Base-by-base conservation (phyloP, 2,329 filamentous ascomycete species). In the Rachicladosporium sp. region DNA sequence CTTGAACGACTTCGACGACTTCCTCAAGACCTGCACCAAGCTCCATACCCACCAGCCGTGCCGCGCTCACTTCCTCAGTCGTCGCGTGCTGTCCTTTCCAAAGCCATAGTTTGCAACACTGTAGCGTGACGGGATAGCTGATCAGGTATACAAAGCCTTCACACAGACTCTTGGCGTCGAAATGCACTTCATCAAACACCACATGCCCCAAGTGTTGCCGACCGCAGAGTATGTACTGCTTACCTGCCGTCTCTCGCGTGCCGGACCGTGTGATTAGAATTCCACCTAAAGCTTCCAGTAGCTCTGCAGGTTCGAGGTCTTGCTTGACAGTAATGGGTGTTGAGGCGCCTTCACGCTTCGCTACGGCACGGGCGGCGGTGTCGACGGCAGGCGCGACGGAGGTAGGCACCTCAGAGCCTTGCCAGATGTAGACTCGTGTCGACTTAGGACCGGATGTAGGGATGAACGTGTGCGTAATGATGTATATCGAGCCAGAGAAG, bases 1-100 rank as follows among this genome's bases (percentile, higher is more conserved):
- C 87, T 60, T 96, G 87, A 10, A 84, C 78, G 21, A 91, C 69
- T 60, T 96, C 89, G 53, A 82, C 73, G 49, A 95, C 76, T 56
- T 94, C 88, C 60, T 96, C 89, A 53, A 82, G 72, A 49, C 95
- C 76, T 56, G 94, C 88, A 35, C 88, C 87, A n/a, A 79, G 87
- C 35, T 87, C 69, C 82, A 95, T 95, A 43, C 86, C 87, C 53
- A 95, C 83, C 27, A 96, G 73, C 47, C 85, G 76, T 40, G 91
- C 88, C 50, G 84, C 89, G 50, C 85, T 82, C 33, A 95, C 69
- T 63, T 96, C 91, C 54, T 95, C 86, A 2, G 83, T 76, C 13
- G 80, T 79, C 57, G 84, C 85, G 12, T 87, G 87, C 51, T 79
- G 80, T 43, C 91, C 91, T 66, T 94, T 94, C 91, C 91, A 98